Evolutionary conservation across 768 basidiomycete species (phyloP).

Genomic region (Daedaleopsis nitida): DNA sequence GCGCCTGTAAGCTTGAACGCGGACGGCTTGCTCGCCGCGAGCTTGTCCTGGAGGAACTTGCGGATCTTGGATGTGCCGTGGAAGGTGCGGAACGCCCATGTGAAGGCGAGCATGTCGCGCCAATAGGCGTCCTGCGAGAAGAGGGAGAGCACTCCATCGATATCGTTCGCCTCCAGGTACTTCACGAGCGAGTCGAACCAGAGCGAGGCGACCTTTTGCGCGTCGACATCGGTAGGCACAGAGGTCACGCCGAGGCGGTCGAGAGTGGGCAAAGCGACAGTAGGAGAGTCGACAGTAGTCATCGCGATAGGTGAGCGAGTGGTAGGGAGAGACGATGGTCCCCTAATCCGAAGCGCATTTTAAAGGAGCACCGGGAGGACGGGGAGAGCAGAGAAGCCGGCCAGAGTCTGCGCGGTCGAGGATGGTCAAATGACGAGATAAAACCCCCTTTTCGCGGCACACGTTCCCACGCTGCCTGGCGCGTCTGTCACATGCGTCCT

Average conservation of each 20-base stretch:
- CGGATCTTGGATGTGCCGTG: conserved; percentile 32
- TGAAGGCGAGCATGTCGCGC: conserved; percentile 38
- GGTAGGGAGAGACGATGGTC: background rate
- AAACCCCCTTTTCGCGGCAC: conserved; percentile 7
- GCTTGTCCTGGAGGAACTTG: conserved; percentile 30
- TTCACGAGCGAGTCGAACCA: conserved; percentile 47
- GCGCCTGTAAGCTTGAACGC: conserved; percentile 21
- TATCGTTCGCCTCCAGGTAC: conserved; percentile 36
- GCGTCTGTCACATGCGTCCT: too few species aligned
- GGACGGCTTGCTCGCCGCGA: conserved; percentile 19
- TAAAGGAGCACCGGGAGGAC: background rate
- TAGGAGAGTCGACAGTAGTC: conserved; percentile 11
- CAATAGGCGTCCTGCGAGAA: conserved; percentile 35
- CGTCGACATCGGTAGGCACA: conserved; percentile 36
- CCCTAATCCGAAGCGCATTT: background rate
- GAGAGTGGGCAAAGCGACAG: conserved; percentile 30
- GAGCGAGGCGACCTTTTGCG: conserved; percentile 33
- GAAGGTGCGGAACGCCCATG: conserved; percentile 43
- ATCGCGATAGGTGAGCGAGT: conserved; percentile 3
- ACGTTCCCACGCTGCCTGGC: conserved; percentile 6
- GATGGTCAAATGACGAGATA: conserved; percentile 15
- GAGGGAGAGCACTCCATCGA: conserved; percentile 37
- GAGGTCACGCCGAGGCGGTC: conserved; percentile 26
- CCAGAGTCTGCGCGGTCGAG: conserved; percentile 1
- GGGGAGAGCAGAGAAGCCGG: background rate